Conservation (phyloP, 192 early-diverging fungal species). For the Coemansia sp. region DNA sequence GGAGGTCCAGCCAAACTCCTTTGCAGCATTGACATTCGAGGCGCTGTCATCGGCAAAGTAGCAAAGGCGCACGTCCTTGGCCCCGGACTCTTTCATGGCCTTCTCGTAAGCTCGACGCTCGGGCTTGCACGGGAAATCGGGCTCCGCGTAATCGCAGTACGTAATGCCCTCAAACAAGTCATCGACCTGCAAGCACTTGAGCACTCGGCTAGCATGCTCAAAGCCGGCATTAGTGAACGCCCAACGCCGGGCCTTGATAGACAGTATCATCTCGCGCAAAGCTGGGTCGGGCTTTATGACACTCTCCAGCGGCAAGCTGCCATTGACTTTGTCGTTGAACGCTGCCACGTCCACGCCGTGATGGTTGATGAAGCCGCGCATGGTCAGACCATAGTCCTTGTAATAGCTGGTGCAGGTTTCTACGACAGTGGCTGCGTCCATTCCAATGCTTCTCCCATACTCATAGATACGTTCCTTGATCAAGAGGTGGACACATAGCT, state of each 20-base stretch:
- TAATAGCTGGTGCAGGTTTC: slow-evolving; percentile 60
- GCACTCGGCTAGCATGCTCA: slow-evolving; percentile 67
- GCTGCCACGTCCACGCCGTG: slow-evolving; percentile 65
- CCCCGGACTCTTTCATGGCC: slow-evolving; percentile 69
- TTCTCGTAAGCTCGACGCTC: slow-evolving; percentile 52
- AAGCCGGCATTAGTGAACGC: slow-evolving; percentile 77
- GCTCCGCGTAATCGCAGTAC: slow-evolving; percentile 68
- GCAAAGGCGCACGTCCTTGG: slow-evolving; percentile 56
- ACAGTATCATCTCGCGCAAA: slow-evolving; percentile 61
- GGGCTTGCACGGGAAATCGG: slow-evolving; percentile 75
- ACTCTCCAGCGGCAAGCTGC: slow-evolving; percentile 62
- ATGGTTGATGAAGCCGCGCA: slow-evolving; percentile 67
- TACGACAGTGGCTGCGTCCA: slow-evolving; percentile 55
- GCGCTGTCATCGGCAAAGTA: slow-evolving; percentile 78
- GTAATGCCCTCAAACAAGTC: slow-evolving; percentile 77
- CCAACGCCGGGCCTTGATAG: slow-evolving; percentile 62
- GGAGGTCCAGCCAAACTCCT: slow-evolving; percentile 50
- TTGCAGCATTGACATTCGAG: slow-evolving; percentile 63
- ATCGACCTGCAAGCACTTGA: slow-evolving; percentile 60
- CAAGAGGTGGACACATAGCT: slow-evolving; percentile 52
- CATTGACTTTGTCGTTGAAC: slow-evolving; percentile 69
- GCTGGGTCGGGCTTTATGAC: slow-evolving; percentile 60
- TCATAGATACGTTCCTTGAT: slow-evolving; percentile 64
- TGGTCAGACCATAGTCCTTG: slow-evolving; percentile 67
- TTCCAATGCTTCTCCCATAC: slow-evolving; percentile 58